These are phyloP conservation scores for Kwoniella heveanensis DNA, from an alignment of 768 basidiomycete species.

Conservation along the genomic window DNA sequence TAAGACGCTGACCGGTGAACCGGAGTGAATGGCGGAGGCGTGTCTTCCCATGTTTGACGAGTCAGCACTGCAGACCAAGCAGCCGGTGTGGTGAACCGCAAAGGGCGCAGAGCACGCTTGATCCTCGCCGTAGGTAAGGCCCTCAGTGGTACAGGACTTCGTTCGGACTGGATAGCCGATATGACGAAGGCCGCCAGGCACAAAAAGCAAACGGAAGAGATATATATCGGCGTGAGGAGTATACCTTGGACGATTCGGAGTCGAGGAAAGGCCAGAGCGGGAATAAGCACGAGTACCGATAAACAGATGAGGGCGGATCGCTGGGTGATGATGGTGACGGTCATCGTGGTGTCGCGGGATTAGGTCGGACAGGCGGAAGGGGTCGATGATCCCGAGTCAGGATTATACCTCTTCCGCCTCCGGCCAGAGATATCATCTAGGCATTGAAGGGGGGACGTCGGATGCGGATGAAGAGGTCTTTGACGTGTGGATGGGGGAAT, in stretches of 20 bases:
- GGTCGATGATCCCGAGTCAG: neutral
- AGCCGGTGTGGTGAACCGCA: conserved; percentile 86
- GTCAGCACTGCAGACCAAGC: conserved; percentile 91
- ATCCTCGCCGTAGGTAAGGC: conserved; percentile 6
- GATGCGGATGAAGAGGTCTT: no score
- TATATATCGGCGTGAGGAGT: conserved; percentile 22
- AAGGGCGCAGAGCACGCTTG: conserved; percentile 66
- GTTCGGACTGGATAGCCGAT: conserved; percentile 8
- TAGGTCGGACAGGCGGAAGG: conserved; percentile 15
- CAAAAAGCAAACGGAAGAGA: conserved; percentile 20
- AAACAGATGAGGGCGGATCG: conserved; percentile 4
- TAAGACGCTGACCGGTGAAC: conserved; percentile 66
- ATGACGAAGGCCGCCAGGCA: conserved; percentile 11
- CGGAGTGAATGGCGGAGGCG: conserved; percentile 65
- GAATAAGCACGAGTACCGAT: conserved; percentile 20
- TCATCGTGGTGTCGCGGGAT: neutral
- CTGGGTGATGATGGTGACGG: neutral
- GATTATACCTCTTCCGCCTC: conserved; percentile 13
- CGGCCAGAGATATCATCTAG: conserved; percentile 4
- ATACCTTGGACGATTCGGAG: conserved; percentile 17
- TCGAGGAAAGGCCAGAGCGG: conserved; percentile 26
- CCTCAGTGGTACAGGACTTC: neutral
- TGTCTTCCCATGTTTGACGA: conserved; percentile 86
- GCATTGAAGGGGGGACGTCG: neutral
- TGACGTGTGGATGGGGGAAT: no score